Evolutionary conservation across 345 rosid species (phyloP).

Genomic region (Gossypium rotundifolium): DNA sequence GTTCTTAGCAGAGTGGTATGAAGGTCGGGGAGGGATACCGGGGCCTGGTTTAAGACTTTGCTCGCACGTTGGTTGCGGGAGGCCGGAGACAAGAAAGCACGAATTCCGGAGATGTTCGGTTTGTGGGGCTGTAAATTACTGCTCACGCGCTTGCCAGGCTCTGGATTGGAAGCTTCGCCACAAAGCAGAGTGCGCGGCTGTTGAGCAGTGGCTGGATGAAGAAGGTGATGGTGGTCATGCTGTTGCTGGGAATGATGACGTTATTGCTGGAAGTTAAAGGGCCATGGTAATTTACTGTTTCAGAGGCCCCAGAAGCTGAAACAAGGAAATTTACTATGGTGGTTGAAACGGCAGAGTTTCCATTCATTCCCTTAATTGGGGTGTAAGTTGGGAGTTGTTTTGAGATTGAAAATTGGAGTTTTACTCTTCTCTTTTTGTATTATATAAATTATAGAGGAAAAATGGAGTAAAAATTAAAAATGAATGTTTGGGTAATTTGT

Average conservation of each 20-base stretch:
- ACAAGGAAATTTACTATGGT: not conserved
- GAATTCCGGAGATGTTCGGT: constrained; percentile 93
- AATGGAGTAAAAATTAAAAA: constrained; percentile 3
- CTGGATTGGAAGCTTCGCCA: constrained; percentile 94
- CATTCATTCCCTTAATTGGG: not conserved
- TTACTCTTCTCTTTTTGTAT: not conserved
- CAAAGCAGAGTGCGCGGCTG: constrained; percentile 70
- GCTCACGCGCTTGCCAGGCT: constrained; percentile 97
- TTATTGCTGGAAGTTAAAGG: constrained; percentile 34
- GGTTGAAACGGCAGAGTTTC: not conserved
- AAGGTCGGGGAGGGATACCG: constrained; percentile 25
- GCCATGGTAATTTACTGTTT: not conserved
- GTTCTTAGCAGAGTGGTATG: constrained; percentile 81
- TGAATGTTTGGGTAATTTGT: not conserved
- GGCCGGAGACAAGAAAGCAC: constrained; percentile 88
- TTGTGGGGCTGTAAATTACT: constrained; percentile 87
- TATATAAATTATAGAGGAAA: constrained; percentile 6
- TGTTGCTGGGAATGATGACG: constrained; percentile 29
- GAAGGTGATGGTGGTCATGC: constrained; percentile 37
- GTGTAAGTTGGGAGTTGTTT: not conserved
- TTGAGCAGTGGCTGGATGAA: constrained; percentile 57
- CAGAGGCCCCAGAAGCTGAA: not conserved
- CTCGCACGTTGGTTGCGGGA: constrained; percentile 78
- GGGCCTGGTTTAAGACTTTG: constrained; percentile 65
- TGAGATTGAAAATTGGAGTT: not conserved